A percentile compares a stretch with the other conserved stretches of the same genome.
phyloP scores from a whole-genome alignment of 108 stramenopile genomes.

The Pseudonitzschia delicatissima region DNA sequence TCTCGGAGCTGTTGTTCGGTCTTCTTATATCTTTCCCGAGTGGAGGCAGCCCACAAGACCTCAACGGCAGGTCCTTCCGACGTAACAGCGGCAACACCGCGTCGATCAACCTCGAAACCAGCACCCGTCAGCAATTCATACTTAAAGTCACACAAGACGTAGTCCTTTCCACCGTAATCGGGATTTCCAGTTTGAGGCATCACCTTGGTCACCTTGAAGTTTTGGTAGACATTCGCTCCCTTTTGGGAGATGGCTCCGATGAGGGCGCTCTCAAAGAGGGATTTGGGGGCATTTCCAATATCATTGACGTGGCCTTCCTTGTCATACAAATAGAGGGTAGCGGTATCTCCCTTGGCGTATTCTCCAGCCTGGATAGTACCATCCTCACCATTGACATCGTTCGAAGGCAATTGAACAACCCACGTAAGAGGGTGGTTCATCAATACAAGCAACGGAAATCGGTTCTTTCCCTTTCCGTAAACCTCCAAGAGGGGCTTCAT shows the following conservation, averaged over 20 bases:
- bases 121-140: slow-evolving; percentile 94
- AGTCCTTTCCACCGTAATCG: slow-evolving; percentile 49
- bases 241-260: slow-evolving; percentile 81
- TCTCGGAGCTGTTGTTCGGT: slow-evolving; percentile 57
- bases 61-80: slow-evolving; percentile 78
- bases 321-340: slow-evolving; percentile 80
- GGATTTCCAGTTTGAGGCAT: slow-evolving; percentile 44
- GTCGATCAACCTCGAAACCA: slow-evolving; percentile 93
- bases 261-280: slow-evolving; percentile 64
- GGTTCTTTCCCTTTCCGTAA: slow-evolving; percentile 81
- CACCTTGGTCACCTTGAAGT: slow-evolving; percentile 90
- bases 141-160: slow-evolving; percentile 90
- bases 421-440: slow-evolving; percentile 89
- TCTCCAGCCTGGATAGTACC: slow-evolving; percentile 94
- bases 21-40: slow-evolving; percentile 65
- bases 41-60: slow-evolving; percentile 82
- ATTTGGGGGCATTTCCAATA: slow-evolving; percentile 55
- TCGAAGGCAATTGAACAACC: slow-evolving; percentile 83
- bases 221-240: slow-evolving; percentile 88
- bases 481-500: slow-evolving; percentile 83
- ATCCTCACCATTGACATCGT: slow-evolving; percentile 93
- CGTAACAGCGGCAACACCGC: slow-evolving; percentile 84
- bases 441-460: slow-evolving; percentile 83
- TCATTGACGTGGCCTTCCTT: slow-evolving; percentile 63
- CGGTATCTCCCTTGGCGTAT: slow-evolving; percentile 96